Evolutionary conservation across 2,329 filamentous ascomycete species (phyloP).

Genomic region (Proliferodiscus dingleyae): DNA sequence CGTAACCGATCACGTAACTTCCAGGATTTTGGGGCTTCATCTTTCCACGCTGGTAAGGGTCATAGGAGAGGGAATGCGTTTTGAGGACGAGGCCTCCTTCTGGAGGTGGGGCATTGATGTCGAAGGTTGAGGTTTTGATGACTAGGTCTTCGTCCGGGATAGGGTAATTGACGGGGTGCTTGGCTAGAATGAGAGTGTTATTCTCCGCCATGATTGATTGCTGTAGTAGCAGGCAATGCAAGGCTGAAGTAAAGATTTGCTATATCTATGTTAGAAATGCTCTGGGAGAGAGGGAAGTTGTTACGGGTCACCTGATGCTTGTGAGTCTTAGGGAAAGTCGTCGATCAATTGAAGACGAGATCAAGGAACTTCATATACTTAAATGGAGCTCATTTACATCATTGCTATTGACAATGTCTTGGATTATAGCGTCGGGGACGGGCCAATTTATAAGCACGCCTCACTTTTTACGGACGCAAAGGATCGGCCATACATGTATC

Average conservation of each 20-base stretch:
- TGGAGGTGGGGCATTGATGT: constrained; percentile 55
- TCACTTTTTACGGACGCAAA: neutral
- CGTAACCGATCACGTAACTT: constrained; percentile 27
- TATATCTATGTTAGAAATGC: neutral
- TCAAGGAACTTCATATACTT: too few relatives aligned
- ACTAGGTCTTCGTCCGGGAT: constrained; percentile 64
- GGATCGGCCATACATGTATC: too few relatives aligned
- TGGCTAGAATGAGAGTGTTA: constrained; percentile 70
- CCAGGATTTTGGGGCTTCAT: neutral
- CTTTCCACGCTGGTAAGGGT: constrained; percentile 60
- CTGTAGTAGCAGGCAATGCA: too few relatives aligned
- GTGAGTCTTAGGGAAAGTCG: too few relatives aligned
- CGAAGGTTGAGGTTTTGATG: constrained; percentile 63
- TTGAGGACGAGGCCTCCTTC: constrained; percentile 62
- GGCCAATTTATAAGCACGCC: neutral
- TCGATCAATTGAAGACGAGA: too few relatives aligned
- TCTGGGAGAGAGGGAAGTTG: neutral
- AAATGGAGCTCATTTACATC: too few relatives aligned
- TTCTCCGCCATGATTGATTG: constrained; percentile 40
- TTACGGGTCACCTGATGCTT: neutral
- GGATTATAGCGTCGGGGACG: too few relatives aligned
- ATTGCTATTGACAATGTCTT: too few relatives aligned
- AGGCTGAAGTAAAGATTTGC: too few relatives aligned
- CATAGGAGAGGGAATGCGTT: constrained; percentile 69
- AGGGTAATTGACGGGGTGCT: constrained; percentile 59